These are phyloP conservation scores for Iris pallida DNA, from an alignment of 116 monocot species.

Conservation along the genomic window DNA sequence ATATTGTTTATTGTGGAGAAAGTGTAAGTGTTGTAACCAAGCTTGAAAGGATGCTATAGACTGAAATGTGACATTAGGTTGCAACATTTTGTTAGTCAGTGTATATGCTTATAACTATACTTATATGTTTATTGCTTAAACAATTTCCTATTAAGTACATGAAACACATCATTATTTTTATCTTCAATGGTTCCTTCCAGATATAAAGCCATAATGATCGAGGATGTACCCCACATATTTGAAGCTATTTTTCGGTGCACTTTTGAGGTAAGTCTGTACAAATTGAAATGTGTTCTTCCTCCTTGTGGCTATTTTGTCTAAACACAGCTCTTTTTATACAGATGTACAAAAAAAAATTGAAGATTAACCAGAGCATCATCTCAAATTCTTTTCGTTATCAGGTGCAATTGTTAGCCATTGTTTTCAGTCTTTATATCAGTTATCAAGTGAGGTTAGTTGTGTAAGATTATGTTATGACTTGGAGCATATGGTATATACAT, in stretches of 20 bases:
- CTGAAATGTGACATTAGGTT: no score
- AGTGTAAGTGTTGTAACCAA: no score
- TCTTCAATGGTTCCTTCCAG: slow-evolving; percentile 24
- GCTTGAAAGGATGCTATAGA: no score
- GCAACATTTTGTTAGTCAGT: no score
- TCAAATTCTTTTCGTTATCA: slow-evolving; percentile 93
- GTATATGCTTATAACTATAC: no score
- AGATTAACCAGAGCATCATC: slow-evolving; percentile 97
- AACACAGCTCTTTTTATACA: slow-evolving; percentile 6
- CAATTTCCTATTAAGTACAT: no score
- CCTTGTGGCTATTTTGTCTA: background rate
- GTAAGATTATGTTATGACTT: no score
- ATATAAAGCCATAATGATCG: slow-evolving; percentile 87
- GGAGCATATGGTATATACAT: no score
- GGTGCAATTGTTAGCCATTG: slow-evolving; percentile 94
- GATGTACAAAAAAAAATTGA: slow-evolving; percentile 99
- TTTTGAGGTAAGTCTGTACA: slow-evolving; percentile 53
- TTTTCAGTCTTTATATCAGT: slow-evolving; percentile 80
- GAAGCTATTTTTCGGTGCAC: slow-evolving; percentile 97
- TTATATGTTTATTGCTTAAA: no score
- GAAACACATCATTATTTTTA: no score
- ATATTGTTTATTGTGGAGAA: no score
- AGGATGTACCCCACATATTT: slow-evolving; percentile 92
- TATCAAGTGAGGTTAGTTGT: slow-evolving; percentile 79
- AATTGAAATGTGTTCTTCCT: background rate